phyloP scores from a whole-genome alignment of 441 rosid species.

The Isatis lusitanica region DNA sequence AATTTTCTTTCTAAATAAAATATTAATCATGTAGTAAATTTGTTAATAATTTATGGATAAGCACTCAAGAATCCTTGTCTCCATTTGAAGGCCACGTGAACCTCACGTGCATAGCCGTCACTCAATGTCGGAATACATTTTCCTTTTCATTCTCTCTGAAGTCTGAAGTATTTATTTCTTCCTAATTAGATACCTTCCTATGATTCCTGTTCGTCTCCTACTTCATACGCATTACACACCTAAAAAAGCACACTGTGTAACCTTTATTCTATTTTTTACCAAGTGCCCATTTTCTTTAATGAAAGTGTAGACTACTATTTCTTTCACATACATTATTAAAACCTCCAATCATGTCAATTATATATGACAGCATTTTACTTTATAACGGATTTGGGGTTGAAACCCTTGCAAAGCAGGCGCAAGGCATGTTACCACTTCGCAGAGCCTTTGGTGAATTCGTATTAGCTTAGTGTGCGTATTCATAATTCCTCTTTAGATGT shows the following conservation, averaged over 20 bases:
- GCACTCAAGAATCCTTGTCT: not conserved
- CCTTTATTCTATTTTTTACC: not conserved
- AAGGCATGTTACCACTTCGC: not conserved
- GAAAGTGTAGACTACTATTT: not conserved
- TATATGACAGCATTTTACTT: not conserved
- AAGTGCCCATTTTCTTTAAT: slow-evolving; percentile 7
- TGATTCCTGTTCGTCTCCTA: slow-evolving; percentile 22
- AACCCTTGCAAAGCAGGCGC: not conserved
- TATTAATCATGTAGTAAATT: too few species aligned
- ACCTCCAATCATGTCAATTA: slow-evolving; percentile 4
- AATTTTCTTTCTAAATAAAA: too few species aligned
- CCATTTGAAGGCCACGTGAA: slow-evolving; percentile 17
- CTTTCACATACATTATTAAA: not conserved
- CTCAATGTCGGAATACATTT: slow-evolving; percentile 25
- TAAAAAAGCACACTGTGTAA: not conserved
- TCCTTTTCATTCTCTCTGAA: not conserved
- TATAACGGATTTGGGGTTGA: not conserved
- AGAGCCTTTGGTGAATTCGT: not conserved
- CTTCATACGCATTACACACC: slow-evolving; percentile 17
- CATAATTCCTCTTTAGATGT: not conserved
- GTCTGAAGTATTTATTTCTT: not conserved
- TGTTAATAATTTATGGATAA: too few species aligned
- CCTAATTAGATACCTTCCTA: slow-evolving; percentile 27
- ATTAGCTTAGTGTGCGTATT: not conserved
- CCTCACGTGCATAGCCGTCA: slow-evolving; percentile 36